phyloP scores from a whole-genome alignment of 257 asterid genomes.

The Galeopsis tetrahit region DNA sequence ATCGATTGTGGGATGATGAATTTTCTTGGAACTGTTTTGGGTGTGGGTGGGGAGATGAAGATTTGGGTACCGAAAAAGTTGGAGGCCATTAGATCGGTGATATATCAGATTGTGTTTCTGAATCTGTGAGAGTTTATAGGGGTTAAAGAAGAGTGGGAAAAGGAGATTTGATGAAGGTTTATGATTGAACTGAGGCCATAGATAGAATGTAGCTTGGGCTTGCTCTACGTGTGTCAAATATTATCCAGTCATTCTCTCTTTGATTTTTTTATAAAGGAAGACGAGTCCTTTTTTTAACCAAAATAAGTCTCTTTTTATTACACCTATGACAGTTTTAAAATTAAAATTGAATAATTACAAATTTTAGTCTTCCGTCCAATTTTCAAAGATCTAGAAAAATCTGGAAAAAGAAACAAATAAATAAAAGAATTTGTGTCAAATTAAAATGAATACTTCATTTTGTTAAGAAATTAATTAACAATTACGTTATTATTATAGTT shows the following conservation, averaged over 20 bases:
- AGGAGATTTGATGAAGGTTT: constrained; percentile 24
- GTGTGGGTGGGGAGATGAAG: constrained; percentile 69
- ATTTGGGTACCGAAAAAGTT: constrained; percentile 63
- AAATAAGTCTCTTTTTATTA: no score
- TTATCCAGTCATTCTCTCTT: constrained; percentile 49
- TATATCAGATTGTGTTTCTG: background rate
- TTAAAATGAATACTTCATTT: no score
- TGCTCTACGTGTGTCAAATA: constrained; percentile 55
- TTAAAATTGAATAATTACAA: no score
- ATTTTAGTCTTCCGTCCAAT: no score
- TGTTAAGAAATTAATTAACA: no score
- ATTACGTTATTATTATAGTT: no score
- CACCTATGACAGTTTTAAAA: no score
- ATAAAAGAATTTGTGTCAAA: no score
- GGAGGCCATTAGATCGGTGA: constrained; percentile 53
- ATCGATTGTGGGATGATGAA: constrained; percentile 51
- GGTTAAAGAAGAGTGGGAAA: constrained; percentile 7
- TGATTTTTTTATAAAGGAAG: background rate
- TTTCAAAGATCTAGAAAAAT: no score
- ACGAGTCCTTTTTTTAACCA: no score
- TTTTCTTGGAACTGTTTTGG: constrained; percentile 66
- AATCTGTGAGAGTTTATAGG: constrained; percentile 19
- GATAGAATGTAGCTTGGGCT: constrained; percentile 47
- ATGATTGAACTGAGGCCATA: constrained; percentile 49
- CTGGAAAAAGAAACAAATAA: no score